Percentiles rank a stretch among this genome's conserved stretches.
phyloP scores from a whole-genome alignment of 352 stramenopile genomes.

The Pythium volutum region DNA sequence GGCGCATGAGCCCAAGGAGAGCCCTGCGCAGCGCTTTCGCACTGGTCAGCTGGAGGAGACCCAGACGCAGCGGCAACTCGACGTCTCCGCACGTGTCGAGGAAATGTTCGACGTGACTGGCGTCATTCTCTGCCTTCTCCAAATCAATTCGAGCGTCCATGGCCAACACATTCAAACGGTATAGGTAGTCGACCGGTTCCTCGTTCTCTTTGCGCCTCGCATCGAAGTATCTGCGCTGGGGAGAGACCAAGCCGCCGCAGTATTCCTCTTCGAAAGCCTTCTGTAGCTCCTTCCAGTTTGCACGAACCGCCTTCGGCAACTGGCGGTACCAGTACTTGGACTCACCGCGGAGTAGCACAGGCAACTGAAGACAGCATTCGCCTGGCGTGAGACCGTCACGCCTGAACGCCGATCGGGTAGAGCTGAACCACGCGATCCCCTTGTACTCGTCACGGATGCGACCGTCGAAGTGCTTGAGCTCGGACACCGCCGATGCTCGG shows the following conservation, averaged over 20 bases:
- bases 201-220: conserved; percentile 11
- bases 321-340: conserved; percentile 23
- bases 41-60: not conserved
- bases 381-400: conserved; percentile 10
- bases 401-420: conserved; percentile 9
- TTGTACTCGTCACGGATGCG: conserved; percentile 14
- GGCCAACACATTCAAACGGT: conserved; percentile 18
- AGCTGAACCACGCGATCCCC: conserved; percentile 1
- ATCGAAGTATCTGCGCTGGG: conserved; percentile 11
- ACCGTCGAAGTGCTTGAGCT: conserved; percentile 20
- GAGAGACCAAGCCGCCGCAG: conserved; percentile 5
- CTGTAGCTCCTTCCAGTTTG: conserved; percentile 6
- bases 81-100: conserved; percentile 13
- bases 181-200: conserved; percentile 22
- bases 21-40: not conserved
- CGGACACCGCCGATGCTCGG: conserved; percentile 8
- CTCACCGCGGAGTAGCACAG: not conserved
- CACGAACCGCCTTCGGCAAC: not conserved
- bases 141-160: not conserved
- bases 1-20: too few species aligned
- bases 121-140: not conserved
- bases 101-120: conserved; percentile 10
- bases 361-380: conserved; percentile 17
- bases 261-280: conserved; percentile 22
- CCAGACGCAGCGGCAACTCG: too few species aligned